Percentiles rank a stretch among this genome's conserved stretches.
Evolutionary conservation across 257 asterid species (phyloP).

Genomic region (Lavandula angustifolia): DNA sequence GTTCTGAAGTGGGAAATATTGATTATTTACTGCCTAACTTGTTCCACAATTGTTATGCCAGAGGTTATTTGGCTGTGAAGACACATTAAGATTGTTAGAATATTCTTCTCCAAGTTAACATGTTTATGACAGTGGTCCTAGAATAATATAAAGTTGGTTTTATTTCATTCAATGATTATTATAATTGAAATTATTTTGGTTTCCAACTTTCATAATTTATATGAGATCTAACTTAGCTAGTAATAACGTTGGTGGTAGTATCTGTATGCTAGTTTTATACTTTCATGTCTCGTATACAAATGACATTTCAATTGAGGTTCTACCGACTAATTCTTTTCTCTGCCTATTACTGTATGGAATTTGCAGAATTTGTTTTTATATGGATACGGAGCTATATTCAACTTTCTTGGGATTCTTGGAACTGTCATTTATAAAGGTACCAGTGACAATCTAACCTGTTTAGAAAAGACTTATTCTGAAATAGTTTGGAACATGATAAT

Average conservation of each 20-base stretch:
- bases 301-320: background rate
- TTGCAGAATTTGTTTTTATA: constrained; percentile 93
- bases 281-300: constrained; percentile 3
- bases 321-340: background rate
- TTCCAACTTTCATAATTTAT: background rate
- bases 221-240: constrained; percentile 5
- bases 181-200: constrained; percentile 6
- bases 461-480: constrained; percentile 6
- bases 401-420: constrained; percentile 84
- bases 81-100: constrained; percentile 15
- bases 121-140: constrained; percentile 16
- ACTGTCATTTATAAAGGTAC: constrained; percentile 73
- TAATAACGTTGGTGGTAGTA: constrained; percentile 21
- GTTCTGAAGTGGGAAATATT: background rate
- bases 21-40: constrained; percentile 2
- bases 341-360: constrained; percentile 24
- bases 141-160: constrained; percentile 21
- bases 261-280: background rate
- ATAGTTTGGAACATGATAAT: constrained; percentile 16
- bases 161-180: constrained; percentile 5
- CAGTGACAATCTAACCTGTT: constrained; percentile 18
- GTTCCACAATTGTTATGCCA: background rate
- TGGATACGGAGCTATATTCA: constrained; percentile 98
- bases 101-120: constrained; percentile 3
- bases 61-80: background rate